These are phyloP conservation scores for Sedum album DNA, from an alignment of 164 flowering plant genomes.

Conservation along the genomic window DNA sequence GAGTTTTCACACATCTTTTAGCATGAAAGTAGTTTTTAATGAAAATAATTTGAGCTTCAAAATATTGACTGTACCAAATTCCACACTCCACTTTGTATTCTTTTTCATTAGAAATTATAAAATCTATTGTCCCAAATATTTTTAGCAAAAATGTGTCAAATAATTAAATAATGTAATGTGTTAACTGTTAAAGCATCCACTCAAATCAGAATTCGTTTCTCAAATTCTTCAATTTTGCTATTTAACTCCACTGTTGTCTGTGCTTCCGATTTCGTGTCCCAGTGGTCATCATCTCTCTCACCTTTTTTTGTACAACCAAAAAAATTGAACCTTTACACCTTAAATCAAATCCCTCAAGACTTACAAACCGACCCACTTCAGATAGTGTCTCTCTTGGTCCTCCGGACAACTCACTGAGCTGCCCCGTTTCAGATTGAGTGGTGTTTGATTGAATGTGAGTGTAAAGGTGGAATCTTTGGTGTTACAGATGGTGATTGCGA, in stretches of 20 bases:
- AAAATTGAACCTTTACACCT: conserved; percentile 2
- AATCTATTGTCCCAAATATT: too few relatives aligned
- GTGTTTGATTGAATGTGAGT: neutral
- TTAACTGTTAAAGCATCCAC: too few relatives aligned
- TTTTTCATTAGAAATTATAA: too few relatives aligned
- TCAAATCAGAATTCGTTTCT: too few relatives aligned
- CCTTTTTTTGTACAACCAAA: neutral
- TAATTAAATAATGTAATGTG: too few relatives aligned
- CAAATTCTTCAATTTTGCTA: too few relatives aligned
- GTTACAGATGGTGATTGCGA: neutral
- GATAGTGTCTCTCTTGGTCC: neutral
- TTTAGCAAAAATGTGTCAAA: too few relatives aligned
- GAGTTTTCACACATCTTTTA: too few relatives aligned
- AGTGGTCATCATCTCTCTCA: neutral
- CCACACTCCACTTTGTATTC: too few relatives aligned
- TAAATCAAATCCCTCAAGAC: neutral
- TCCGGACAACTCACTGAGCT: neutral
- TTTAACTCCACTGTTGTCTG: neutral
- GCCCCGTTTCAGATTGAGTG: neutral
- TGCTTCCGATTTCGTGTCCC: neutral
- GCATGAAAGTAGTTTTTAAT: too few relatives aligned
- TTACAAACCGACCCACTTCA: neutral
- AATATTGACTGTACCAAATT: too few relatives aligned
- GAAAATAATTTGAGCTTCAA: too few relatives aligned
- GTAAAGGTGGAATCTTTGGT: conserved; percentile 1